Base-by-base conservation (phyloP, 225 moss, liverwort and hornwort genomes). In the Polytrichum formosum region DNA sequence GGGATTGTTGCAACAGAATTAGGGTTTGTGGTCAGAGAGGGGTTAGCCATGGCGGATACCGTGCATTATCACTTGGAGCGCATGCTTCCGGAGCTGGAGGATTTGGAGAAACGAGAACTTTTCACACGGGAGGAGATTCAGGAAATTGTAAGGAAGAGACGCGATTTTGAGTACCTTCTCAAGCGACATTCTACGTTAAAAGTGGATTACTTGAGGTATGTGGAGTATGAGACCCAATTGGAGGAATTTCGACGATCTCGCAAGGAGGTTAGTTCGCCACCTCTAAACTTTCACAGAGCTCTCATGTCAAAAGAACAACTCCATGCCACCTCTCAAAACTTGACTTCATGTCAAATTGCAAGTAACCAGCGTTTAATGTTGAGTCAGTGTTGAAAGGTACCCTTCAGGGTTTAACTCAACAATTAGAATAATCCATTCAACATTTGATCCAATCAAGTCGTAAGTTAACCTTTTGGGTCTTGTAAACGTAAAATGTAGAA, bases 51-150 rank as follows among this genome's bases (percentile, higher is more conserved):
- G 97, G 97, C 97, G 87, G 97, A 98, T 84, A 94, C 90, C 28
- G 97, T 98, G 55, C 83, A 88, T 27, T 89, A 90, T 55, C 85
- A 91, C 66, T 69, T 98, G 90, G 97, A 98, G 87, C 92, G 88
- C 64, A 98, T 98, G 97, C 88, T 94, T 0, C 94, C 97, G 0
- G 94, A 92, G 84, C 74, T 98, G 55, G 94, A 98, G 18, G 97
- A 98, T 72, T 73, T 98, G 78, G 97, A 92, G 77, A 92, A 87
- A 64, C 92, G 97, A 53, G 85, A 80, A 62, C 76, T 98, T 26
- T 98, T 98, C 29, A 79, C 69, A 58, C 71, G 82, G 64, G 73
- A 76, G 60, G 97, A 98, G 84, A 92, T 98, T 23, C 92, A 86
- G 74, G 92, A 85, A 72, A 86, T 98, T 29, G 94, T 94, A 69